A percentile compares a stretch with the other conserved stretches of the same genome.
These are phyloP conservation scores for Tolypocladium album DNA, from an alignment of 2,329 filamentous ascomycete genomes.

Conservation along the genomic window DNA sequence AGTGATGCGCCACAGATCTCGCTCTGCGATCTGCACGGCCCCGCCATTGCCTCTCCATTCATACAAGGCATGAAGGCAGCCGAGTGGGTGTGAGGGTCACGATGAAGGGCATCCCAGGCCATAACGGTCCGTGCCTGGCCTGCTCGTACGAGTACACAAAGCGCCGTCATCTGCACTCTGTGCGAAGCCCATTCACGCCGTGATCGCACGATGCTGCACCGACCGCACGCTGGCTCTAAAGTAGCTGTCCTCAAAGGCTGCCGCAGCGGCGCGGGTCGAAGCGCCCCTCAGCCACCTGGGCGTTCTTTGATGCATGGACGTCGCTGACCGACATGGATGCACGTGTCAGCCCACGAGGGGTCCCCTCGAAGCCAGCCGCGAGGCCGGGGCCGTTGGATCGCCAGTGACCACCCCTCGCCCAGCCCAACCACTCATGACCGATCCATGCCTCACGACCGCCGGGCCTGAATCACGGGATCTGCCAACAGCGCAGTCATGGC, in stretches of 20 bases:
- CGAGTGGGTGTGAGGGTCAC: background rate
- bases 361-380: background rate
- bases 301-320: background rate
- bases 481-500: background rate
- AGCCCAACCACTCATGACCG: background rate
- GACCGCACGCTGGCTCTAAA: background rate
- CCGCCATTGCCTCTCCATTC: background rate
- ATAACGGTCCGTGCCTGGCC: background rate
- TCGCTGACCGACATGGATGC: slow-evolving; percentile 1
- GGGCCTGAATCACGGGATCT: background rate
- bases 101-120: background rate
- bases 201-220: background rate
- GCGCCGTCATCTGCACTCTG: background rate
- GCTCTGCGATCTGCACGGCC: background rate
- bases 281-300: background rate
- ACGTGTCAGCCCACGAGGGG: slow-evolving; percentile 21
- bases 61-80: background rate
- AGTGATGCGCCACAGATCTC: background rate
- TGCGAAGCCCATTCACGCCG: background rate
- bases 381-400: background rate
- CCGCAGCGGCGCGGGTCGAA: background rate
- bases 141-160: background rate
- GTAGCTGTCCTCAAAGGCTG: background rate
- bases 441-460: background rate
- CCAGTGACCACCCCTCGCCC: background rate